phyloP scores from a whole-genome alignment of 805 yeast genomes.

The Candida dajiaensis region DNA sequence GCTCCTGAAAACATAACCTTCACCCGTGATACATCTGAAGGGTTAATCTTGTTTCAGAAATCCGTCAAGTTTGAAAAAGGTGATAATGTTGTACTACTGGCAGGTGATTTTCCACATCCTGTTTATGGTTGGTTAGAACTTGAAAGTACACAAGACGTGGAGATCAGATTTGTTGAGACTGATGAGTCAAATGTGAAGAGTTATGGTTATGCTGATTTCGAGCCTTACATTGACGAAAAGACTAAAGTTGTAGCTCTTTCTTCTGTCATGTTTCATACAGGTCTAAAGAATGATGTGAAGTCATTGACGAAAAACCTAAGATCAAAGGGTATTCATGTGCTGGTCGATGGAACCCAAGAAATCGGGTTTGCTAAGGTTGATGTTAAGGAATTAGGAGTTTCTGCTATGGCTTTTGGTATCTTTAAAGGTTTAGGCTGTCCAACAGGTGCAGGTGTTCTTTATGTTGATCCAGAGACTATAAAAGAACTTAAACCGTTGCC shows the following conservation, averaged over 20 bases:
- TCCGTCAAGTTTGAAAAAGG: neutral
- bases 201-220: neutral
- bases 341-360: neutral
- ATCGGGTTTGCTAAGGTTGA: neutral
- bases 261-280: constrained; percentile 2
- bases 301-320: neutral
- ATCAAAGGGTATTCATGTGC: neutral
- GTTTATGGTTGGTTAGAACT: neutral
- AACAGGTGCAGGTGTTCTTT: neutral
- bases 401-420: neutral
- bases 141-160: neutral
- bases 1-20: neutral
- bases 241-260: constrained; percentile 2
- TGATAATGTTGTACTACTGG: neutral
- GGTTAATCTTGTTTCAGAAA: neutral
- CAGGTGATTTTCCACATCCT: neutral
- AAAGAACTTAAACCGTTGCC: neutral
- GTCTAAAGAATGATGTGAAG: neutral
- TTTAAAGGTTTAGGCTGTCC: neutral
- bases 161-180: neutral
- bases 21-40: neutral
- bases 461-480: neutral
- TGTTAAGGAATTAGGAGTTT: neutral
- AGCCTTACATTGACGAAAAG: neutral
- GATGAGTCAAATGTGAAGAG: neutral